Percentiles rank a stretch among this genome's conserved stretches.
Conservation (phyloP, 2,329 filamentous ascomycete species). For the Trichoderma afroharzianum region DNA sequence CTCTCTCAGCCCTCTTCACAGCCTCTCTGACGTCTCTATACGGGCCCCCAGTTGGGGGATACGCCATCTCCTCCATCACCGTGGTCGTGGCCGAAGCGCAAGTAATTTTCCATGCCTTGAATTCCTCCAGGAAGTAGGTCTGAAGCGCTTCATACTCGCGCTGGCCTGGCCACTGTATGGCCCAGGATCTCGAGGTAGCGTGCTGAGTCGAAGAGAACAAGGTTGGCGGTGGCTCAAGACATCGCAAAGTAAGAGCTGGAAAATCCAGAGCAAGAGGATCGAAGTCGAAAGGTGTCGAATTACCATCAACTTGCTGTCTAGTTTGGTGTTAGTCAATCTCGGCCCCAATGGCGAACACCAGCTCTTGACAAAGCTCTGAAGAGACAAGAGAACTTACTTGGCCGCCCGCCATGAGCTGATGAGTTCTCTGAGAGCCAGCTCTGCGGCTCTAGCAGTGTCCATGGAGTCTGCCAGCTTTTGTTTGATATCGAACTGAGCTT, state of each 20-base stretch:
- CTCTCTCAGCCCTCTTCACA: constrained; percentile 46
- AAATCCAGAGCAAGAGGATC: constrained; percentile 84
- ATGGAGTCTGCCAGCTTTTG: constrained; percentile 64
- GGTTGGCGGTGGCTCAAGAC: constrained; percentile 75
- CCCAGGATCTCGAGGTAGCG: constrained; percentile 75
- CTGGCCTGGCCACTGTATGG: constrained; percentile 68
- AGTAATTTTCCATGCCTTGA: constrained; percentile 60
- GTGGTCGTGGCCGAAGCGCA: constrained; percentile 49
- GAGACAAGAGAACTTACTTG: constrained; percentile 54
- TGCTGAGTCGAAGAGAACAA: constrained; percentile 79
- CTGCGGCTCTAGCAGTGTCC: constrained; percentile 78
- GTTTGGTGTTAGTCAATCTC: constrained; percentile 19
- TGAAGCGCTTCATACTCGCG: constrained; percentile 71
- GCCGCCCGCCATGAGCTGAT: constrained; percentile 78
- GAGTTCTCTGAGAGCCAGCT: constrained; percentile 80
- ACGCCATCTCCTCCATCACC: constrained; percentile 48
- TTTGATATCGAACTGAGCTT: constrained; percentile 60
- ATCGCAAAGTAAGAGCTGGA: constrained; percentile 75
- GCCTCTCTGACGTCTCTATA: constrained; percentile 44
- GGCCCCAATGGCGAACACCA: background rate
- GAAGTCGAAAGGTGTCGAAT: constrained; percentile 67
- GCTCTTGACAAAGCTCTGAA: background rate
- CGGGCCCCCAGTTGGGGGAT: constrained; percentile 41
- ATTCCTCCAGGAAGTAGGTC: constrained; percentile 62
- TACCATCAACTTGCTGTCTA: constrained; percentile 54